These are phyloP conservation scores for Pythium dissimile DNA, from an alignment of 352 stramenopile genomes.

Conservation along the genomic window DNA sequence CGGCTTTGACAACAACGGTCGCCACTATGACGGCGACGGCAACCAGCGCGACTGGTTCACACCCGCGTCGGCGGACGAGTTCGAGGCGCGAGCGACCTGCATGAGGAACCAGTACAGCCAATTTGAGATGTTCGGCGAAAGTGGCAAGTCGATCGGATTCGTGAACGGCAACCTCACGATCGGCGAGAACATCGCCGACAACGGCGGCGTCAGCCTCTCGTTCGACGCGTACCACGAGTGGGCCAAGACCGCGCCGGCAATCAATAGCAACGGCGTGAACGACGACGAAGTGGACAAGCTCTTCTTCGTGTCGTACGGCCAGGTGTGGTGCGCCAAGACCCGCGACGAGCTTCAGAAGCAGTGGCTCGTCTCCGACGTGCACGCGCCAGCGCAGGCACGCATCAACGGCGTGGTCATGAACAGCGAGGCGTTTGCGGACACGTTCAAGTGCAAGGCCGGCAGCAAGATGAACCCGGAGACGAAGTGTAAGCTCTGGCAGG, in stretches of 20 bases:
- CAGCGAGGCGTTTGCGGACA: constrained; percentile 8
- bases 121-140: constrained; percentile 22
- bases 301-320: constrained; percentile 49
- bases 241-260: not conserved
- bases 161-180: constrained; percentile 62
- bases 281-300: constrained; percentile 38
- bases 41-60: constrained; percentile 92
- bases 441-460: constrained; percentile 10
- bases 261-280: not conserved
- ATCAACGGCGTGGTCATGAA: constrained; percentile 19
- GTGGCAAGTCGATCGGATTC: constrained; percentile 30
- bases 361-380: constrained; percentile 33
- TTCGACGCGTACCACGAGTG: constrained; percentile 51
- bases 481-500: constrained; percentile 19
- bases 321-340: constrained; percentile 54
- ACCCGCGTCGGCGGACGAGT: constrained; percentile 60
- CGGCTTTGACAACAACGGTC: constrained; percentile 90
- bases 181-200: constrained; percentile 74
- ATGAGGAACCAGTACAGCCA: constrained; percentile 45
- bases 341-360: constrained; percentile 33
- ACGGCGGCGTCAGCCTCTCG: constrained; percentile 51
- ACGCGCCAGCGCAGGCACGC: constrained; percentile 32
- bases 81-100: constrained; percentile 50
- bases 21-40: constrained; percentile 77
- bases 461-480: constrained; percentile 15